Evolutionary conservation across 176 grass and related monocot genomes (phyloP).

Genomic region (Rhipidocladum racemiflorum): DNA sequence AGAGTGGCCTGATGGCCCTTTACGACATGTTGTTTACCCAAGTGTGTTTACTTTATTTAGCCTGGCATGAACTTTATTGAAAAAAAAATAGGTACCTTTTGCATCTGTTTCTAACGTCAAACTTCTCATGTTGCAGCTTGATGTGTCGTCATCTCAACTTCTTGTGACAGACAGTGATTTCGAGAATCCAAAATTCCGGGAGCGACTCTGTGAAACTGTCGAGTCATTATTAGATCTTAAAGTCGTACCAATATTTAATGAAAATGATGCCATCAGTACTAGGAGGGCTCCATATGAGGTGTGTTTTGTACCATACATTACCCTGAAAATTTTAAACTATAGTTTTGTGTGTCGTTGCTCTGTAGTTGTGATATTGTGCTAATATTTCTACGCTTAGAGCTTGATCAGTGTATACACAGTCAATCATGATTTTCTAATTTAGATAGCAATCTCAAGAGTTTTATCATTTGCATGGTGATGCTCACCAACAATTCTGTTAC

Average conservation of each 20-base stretch:
- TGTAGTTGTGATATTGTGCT: neutral
- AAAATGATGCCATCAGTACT: constrained; percentile 97
- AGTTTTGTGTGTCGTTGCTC: neutral
- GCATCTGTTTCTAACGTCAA: constrained; percentile 25
- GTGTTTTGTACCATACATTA: constrained; percentile 16
- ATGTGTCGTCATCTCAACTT: constrained; percentile 91
- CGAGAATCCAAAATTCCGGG: constrained; percentile 71
- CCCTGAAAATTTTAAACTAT: neutral
- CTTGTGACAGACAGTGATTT: constrained; percentile 97
- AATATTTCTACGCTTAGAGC: neutral
- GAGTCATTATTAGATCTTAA: constrained; percentile 63
- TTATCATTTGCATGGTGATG: neutral
- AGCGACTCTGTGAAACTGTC: constrained; percentile 67
- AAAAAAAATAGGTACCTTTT: neutral
- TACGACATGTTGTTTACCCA: constrained; percentile 90
- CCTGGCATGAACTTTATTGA: neutral
- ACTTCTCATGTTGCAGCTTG: constrained; percentile 64
- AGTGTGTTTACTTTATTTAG: constrained; percentile 47
- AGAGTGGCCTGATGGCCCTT: constrained; percentile 94
- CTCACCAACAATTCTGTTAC: constrained; percentile 30
- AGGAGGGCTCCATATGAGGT: constrained; percentile 99
- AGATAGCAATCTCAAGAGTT: neutral
- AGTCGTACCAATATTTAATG: constrained; percentile 96
- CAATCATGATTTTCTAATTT: neutral
- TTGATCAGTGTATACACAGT: constrained; percentile 1